Evolutionary conservation across 108 stramenopile species (phyloP).

Genomic region (Skeletonema costatum): DNA sequence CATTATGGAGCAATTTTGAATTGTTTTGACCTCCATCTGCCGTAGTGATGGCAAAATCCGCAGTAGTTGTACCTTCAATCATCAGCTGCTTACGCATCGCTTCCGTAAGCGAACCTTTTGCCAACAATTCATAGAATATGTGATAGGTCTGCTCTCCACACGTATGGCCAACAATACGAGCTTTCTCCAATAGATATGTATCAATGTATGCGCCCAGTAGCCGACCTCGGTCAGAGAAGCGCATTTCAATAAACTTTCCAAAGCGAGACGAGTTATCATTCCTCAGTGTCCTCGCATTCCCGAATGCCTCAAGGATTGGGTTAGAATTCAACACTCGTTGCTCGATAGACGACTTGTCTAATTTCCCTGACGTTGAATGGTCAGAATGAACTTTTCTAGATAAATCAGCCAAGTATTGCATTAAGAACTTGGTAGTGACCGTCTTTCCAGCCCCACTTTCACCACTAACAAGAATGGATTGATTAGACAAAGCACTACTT

Average conservation of each 20-base stretch:
- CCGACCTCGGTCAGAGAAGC: constrained; percentile 57
- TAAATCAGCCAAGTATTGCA: constrained; percentile 83
- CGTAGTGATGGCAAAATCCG: constrained; percentile 42
- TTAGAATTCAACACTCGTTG: constrained; percentile 78
- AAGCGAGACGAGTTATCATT: constrained; percentile 93
- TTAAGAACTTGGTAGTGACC: constrained; percentile 82
- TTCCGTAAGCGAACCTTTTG: constrained; percentile 12
- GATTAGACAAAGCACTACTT: constrained; percentile 25
- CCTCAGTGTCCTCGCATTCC: constrained; percentile 81
- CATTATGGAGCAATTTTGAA: constrained; percentile 15
- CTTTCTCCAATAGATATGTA: constrained; percentile 87
- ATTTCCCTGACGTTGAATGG: not conserved
- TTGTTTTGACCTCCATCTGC: constrained; percentile 16
- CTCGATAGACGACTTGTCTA: constrained; percentile 49
- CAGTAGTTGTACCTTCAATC: constrained; percentile 36
- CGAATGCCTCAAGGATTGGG: constrained; percentile 88
- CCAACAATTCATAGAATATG: constrained; percentile 87
- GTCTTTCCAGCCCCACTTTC: constrained; percentile 89
- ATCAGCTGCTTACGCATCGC: constrained; percentile 26
- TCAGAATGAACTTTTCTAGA: constrained; percentile 47
- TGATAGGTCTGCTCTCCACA: constrained; percentile 92
- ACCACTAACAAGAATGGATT: constrained; percentile 76
- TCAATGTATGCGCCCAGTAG: constrained; percentile 77
- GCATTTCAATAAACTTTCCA: constrained; percentile 93
- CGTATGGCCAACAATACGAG: constrained; percentile 68